Conservation (phyloP, 441 rosid species). For the Melastoma candidum region DNA sequence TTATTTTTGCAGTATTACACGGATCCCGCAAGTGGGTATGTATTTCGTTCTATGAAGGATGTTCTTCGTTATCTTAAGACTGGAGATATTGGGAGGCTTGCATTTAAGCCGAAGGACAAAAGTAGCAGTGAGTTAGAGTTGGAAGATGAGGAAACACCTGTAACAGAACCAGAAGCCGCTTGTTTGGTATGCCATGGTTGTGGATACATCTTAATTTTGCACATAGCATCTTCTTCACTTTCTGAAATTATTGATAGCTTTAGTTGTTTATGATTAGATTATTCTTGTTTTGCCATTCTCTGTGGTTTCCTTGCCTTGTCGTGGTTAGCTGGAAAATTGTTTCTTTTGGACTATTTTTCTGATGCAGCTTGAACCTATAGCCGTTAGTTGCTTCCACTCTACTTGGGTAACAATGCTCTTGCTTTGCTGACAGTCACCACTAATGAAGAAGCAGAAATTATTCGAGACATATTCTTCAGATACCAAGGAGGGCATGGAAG, state of each 20-base stretch:
- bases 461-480: background rate
- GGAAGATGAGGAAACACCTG: slow-evolving; percentile 33
- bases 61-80: slow-evolving; percentile 63
- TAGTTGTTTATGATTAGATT: background rate
- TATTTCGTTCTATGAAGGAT: slow-evolving; percentile 72
- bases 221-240: background rate
- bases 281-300: slow-evolving; percentile 2
- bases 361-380: background rate
- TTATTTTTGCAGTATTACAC: slow-evolving; percentile 49
- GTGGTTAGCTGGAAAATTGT: background rate
- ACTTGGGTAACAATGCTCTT: no score
- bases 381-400: no score
- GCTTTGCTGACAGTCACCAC: no score
- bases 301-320: background rate
- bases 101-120: slow-evolving; percentile 42
- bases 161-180: slow-evolving; percentile 26
- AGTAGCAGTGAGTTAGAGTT: slow-evolving; percentile 25
- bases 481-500: slow-evolving; percentile 10
- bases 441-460: slow-evolving; percentile 26
- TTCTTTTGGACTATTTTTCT: slow-evolving; percentile 19
- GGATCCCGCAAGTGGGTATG: slow-evolving; percentile 67
- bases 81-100: slow-evolving; percentile 50
- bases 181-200: slow-evolving; percentile 4
- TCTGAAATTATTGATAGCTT: background rate
- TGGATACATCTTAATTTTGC: slow-evolving; percentile 5